Base-by-base conservation (phyloP, 768 basidiomycete genomes). In the Kwoniella newhampshirensis region DNA sequence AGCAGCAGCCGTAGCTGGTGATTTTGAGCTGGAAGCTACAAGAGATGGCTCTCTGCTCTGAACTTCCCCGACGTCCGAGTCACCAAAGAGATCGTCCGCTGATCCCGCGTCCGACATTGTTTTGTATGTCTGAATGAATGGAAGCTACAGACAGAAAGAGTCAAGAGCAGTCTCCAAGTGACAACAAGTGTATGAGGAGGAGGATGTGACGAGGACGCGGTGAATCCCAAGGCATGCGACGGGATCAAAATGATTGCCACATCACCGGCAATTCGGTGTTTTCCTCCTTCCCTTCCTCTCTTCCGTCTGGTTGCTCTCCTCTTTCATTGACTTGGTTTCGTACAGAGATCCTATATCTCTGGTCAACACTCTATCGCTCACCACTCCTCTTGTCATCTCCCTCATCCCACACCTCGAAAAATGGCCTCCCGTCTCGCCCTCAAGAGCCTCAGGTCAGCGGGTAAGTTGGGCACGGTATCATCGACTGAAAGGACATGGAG, bases 381-480 rank as follows among this genome's bases (percentile, higher is more conserved):
- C 27, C 12, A 25, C 20, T 23, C 13, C 21, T n/a, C 26, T 17
- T 21, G 25, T 42, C 13, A 47, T 48, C 40, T 44, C 26, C 52
- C 47, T 39, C 44, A 45, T 61, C 32, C 49, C 43, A 26, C 54
- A 43, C 49, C 41, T 43, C 23, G 40, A 53, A 71, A 43, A 53
- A 72, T 73, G 71, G 66, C 71, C 18, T 67, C 68, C 43, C 60
- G 71, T 37, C 55, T 73, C 59, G 71, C 67, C 28, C 57, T 70
- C 48, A 68, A 62, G 64, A 64, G 62, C 41, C 67, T 73, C 51
- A 30, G 71, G 39, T 41, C 68, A 56, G 53, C 67, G 32, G 68
- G 71, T 73, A 57, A 25, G 68, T 57, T 18, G 18, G n/a, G 11
- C 17, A 17, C 42, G 42, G 25, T 5, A 28, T n/a, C n/a, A n/a